Percentiles rank a stretch among this genome's conserved stretches.
Evolutionary conservation across 148 eudicot genomes (phyloP).

Genomic region (Vaccinium myrtillus): DNA sequence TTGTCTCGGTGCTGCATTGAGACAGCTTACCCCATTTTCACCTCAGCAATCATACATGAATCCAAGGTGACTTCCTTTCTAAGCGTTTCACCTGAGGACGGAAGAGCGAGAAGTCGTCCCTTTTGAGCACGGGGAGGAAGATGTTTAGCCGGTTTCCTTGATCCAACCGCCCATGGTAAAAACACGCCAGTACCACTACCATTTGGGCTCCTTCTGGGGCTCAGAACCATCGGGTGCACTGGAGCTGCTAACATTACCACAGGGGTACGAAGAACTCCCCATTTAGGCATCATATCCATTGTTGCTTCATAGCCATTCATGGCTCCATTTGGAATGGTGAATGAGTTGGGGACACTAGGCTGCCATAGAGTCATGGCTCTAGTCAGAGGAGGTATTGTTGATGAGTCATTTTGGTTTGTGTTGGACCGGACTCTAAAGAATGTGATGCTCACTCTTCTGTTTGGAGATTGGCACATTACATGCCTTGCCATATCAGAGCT

Average conservation of each 20-base stretch:
- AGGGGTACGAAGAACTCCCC: conserved; percentile 63
- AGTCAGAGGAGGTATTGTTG: conserved; percentile 35
- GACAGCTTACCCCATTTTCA: conserved; percentile 26
- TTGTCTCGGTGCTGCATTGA: conserved; percentile 18
- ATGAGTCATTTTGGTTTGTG: conserved; percentile 28
- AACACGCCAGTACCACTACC: conserved; percentile 89
- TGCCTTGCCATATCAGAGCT: conserved; percentile 89
- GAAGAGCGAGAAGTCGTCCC: conserved; percentile 49
- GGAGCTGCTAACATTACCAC: conserved; percentile 65
- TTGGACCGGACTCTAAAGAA: conserved; percentile 70
- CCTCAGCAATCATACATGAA: conserved; percentile 39
- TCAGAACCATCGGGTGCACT: conserved; percentile 46
- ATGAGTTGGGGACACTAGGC: conserved; percentile 50
- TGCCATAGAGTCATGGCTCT: conserved; percentile 75
- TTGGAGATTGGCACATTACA: conserved; percentile 76
- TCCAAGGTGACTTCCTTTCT: conserved; percentile 50
- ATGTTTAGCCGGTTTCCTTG: conserved; percentile 67
- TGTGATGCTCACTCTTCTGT: conserved; percentile 72
- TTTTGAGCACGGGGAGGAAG: conserved; percentile 91
- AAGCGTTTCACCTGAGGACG: conserved; percentile 34
- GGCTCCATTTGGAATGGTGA: conserved; percentile 36
- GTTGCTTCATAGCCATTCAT: conserved; percentile 30
- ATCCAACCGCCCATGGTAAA: conserved; percentile 73
- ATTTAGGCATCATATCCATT: conserved; percentile 52
- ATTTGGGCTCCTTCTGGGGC: conserved; percentile 45